Evolutionary conservation across 177 flowering plant species (phyloP).

Genomic region (Vitis hybrid): DNA sequence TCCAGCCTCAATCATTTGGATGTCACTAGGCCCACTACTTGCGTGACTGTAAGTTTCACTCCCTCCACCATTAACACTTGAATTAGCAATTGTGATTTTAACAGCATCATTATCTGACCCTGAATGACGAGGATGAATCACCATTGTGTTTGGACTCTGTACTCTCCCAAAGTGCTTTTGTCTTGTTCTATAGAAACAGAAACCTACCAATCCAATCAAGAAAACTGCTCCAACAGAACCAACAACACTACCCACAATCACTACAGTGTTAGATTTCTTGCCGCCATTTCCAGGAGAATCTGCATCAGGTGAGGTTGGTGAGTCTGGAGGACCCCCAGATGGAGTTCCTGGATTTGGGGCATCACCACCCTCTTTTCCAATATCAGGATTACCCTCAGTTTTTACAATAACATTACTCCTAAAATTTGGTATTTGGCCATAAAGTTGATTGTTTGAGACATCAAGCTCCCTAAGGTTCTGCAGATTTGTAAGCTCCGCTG

Average conservation of each 20-base stretch:
- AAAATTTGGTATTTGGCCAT: slow-evolving; percentile 62
- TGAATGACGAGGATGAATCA: slow-evolving; percentile 74
- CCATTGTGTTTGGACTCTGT: slow-evolving; percentile 54
- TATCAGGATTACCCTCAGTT: slow-evolving; percentile 50
- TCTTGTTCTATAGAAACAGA: slow-evolving; percentile 40
- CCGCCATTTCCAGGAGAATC: slow-evolving; percentile 4
- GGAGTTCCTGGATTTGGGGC: slow-evolving; percentile 25
- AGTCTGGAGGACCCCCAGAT: slow-evolving; percentile 6
- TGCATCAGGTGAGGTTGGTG: neutral
- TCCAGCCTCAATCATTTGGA: slow-evolving; percentile 62
- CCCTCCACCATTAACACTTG: slow-evolving; percentile 38
- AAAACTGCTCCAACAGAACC: slow-evolving; percentile 35
- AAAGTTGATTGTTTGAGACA: slow-evolving; percentile 64
- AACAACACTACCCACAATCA: slow-evolving; percentile 48
- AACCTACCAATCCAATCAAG: slow-evolving; percentile 29
- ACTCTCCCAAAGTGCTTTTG: slow-evolving; percentile 41
- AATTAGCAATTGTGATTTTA: slow-evolving; percentile 64
- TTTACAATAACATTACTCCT: slow-evolving; percentile 33
- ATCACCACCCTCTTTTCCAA: slow-evolving; percentile 44
- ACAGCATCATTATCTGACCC: slow-evolving; percentile 61
- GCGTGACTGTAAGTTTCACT: slow-evolving; percentile 40
- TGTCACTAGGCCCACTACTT: slow-evolving; percentile 53
- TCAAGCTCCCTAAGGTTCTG: slow-evolving; percentile 52
- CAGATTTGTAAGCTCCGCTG: slow-evolving; percentile 54
- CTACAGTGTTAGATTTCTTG: slow-evolving; percentile 25